Evolutionary conservation across 2,329 filamentous ascomycete species (phyloP), one percentile per base, ranked within the genome.

Genomic region (Ophiosphaerella herpotricha): DNA sequence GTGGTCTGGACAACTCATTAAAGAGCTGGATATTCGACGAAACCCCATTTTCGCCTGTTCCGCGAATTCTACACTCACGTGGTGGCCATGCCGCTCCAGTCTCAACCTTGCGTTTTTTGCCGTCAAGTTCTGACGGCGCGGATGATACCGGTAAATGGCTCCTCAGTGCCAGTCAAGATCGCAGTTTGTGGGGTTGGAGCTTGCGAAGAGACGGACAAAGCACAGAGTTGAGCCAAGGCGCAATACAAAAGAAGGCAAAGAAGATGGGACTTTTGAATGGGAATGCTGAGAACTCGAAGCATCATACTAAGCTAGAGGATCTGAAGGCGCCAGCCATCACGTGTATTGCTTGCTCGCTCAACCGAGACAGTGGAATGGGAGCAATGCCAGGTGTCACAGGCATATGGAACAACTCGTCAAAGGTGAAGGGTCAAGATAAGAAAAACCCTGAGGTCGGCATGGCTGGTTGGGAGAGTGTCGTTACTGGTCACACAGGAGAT

Each of bases 21-120:
- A 95, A 93, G 71, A 92, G 91, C 5, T 97, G 93, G 93, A 94
- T 97, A 54, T 96, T 97, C 63, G 93, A 97, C 66, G 88, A 95
- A 71, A 87, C 87, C 0, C 92, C 93, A 0, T 96, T 96, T 70
- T 94, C 90, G 0, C 86, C 92, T 0, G 82, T 92, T 9, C 94
- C 94, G 2, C 85, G 93, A 14, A 88, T 91, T 23, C 78, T 99
- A 26, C 94, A 99, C 73, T 84, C 85, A 3, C 84, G 94, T 58
- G 91, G 89, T 60, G 94, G 94, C 2, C 94, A 99, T 71, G 90
- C 92, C 8, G 91, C 88, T 2, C 87, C 92, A 0, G 85, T 97
- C 46, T 92, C 87, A 31, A 87, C 85, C 44, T 80, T 99, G 26
- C 82, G 87, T 52, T 99, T 97, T 74, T 75, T 97, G 23, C 93